Conservation (phyloP, 768 basidiomycete genomes). For the Mycena latifolia region DNA sequence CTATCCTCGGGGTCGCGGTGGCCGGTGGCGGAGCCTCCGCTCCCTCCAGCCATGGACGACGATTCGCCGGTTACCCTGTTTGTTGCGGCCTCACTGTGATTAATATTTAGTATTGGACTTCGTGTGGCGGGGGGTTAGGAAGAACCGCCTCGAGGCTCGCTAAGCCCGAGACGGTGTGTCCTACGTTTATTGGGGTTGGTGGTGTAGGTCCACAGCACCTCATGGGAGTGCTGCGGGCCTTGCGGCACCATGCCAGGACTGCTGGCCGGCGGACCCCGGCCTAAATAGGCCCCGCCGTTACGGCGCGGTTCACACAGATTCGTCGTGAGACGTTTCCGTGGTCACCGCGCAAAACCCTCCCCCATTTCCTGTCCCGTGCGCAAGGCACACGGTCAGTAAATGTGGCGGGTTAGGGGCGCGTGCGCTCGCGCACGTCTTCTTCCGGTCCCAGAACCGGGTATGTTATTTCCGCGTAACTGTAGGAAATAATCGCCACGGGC, state of each 20-base stretch:
- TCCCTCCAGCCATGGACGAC: too few species aligned
- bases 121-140: not conserved
- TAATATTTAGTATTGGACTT: not conserved
- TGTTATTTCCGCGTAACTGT: not conserved
- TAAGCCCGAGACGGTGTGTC: not conserved
- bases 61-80: too few species aligned
- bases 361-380: constrained; percentile 18
- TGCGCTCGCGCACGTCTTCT: too few species aligned
- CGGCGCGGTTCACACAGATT: not conserved
- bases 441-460: constrained; percentile 7
- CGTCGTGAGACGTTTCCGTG: not conserved
- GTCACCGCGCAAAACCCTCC: not conserved
- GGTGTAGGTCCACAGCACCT: not conserved
- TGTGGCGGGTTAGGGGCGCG: too few species aligned
- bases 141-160: not conserved
- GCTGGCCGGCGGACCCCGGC: constrained; percentile 21
- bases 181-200: constrained; percentile 2
- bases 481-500: too few species aligned
- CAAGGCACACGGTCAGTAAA: not conserved
- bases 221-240: not conserved
- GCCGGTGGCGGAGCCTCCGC: too few species aligned
- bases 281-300: constrained; percentile 9
- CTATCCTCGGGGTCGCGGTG: too few species aligned
- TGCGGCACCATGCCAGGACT: constrained; percentile 18
- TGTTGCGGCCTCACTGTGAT: too few species aligned